A percentile compares a stretch with the other conserved stretches of the same genome.
phyloP scores from a whole-genome alignment of 176 grass and related monocot species.

The Aegilops umbellulata region DNA sequence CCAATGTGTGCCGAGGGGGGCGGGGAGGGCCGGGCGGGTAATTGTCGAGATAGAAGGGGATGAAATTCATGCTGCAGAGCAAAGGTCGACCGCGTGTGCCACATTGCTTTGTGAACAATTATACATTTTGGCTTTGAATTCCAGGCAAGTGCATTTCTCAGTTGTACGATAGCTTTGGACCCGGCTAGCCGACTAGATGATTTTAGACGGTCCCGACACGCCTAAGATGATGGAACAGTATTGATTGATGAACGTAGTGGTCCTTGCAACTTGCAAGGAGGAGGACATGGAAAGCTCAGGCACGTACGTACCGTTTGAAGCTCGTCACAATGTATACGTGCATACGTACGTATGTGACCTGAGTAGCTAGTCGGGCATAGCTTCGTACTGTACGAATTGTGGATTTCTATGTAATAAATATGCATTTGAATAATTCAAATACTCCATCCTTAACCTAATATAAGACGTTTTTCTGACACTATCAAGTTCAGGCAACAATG shows the following conservation, averaged over 20 bases:
- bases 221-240: not conserved
- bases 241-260: not conserved
- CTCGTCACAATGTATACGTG: not conserved
- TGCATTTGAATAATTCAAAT: too few relatives aligned
- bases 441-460: too few relatives aligned
- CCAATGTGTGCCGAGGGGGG: too few relatives aligned
- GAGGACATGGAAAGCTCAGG: not conserved
- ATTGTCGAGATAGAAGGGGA: too few relatives aligned
- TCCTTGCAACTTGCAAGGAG: not conserved
- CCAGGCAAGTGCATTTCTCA: not conserved
- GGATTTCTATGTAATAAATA: too few relatives aligned
- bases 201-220: not conserved
- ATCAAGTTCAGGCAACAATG: too few relatives aligned
- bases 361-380: not conserved
- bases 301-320: not conserved
- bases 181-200: not conserved
- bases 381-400: too few relatives aligned
- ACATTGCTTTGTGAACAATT: too few relatives aligned
- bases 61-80: too few relatives aligned
- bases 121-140: too few relatives aligned
- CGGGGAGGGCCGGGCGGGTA: fast-evolving
- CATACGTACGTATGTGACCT: not conserved
- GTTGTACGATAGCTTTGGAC: not conserved
- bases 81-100: too few relatives aligned
- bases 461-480: too few relatives aligned